These are phyloP conservation scores for Crithidia mellificae DNA, from an alignment of 208 protist species.

Conservation along the genomic window DNA sequence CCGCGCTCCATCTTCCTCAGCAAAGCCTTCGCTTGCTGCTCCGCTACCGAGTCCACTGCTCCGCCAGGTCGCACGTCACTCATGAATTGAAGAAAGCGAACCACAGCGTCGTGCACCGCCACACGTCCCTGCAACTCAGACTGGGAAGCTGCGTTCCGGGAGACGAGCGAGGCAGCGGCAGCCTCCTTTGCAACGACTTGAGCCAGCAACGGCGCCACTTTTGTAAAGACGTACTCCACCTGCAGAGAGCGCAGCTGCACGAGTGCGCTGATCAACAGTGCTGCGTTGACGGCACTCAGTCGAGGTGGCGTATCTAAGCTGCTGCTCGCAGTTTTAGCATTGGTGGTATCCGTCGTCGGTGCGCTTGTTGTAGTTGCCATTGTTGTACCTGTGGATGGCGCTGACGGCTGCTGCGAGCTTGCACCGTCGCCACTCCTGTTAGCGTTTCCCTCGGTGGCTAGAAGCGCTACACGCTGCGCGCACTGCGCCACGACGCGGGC, in stretches of 20 bases:
- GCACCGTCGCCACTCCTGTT: no score
- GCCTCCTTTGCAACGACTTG: neutral
- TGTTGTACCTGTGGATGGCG: no score
- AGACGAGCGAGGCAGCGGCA: neutral
- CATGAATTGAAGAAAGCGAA: slow-evolving; percentile 6
- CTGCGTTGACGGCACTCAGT: slow-evolving; percentile 15
- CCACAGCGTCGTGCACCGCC: slow-evolving; percentile 5
- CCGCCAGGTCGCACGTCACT: neutral
- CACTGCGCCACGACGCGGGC: slow-evolving; percentile 27
- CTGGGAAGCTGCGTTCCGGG: neutral
- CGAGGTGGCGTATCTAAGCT: neutral
- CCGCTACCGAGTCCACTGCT: neutral
- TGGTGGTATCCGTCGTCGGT: neutral
- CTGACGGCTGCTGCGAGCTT: no score
- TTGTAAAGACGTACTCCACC: slow-evolving; percentile 17
- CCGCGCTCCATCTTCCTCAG: slow-evolving; percentile 3
- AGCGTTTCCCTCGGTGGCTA: neutral
- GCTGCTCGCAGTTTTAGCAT: neutral
- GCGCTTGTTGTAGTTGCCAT: neutral
- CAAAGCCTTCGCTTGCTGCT: slow-evolving; percentile 3
- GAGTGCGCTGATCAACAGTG: slow-evolving; percentile 19
- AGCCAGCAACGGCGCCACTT: slow-evolving; percentile 19
- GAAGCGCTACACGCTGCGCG: slow-evolving; percentile 17
- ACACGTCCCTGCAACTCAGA: slow-evolving; percentile 5
- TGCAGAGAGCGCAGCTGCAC: slow-evolving; percentile 31